Percentiles rank a stretch among this genome's conserved stretches.
phyloP scores from a whole-genome alignment of 164 flowering plant genomes.

The Stephania cephalantha region DNA sequence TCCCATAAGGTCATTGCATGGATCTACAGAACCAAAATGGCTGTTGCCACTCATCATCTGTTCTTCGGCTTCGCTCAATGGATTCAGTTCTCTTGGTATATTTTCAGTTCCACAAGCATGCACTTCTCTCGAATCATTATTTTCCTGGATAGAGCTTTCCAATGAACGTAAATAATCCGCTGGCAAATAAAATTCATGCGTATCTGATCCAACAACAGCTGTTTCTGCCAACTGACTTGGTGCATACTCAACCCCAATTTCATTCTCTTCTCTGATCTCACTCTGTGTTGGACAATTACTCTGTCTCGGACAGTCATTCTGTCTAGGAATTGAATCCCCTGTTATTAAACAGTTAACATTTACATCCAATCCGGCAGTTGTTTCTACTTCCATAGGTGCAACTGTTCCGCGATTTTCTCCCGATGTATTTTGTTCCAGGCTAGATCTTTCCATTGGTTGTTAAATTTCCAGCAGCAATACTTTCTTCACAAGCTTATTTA shows the following conservation, averaged over 20 bases:
- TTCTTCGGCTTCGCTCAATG: not conserved
- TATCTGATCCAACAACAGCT: not conserved
- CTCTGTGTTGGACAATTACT: slow-evolving; percentile 4
- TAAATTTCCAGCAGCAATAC: not conserved
- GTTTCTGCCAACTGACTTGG: slow-evolving; percentile 2
- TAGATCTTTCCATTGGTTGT: slow-evolving; percentile 4
- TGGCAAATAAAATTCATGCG: not conserved
- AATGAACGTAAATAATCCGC: not conserved
- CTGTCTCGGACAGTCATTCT: not conserved
- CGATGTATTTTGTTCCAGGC: not conserved
- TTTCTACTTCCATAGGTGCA: not conserved
- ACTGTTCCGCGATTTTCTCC: not conserved
- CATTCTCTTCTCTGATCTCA: slow-evolving; percentile 7
- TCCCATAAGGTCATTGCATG: slow-evolving; percentile 1
- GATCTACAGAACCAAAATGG: slow-evolving; percentile 5
- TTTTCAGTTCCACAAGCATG: not conserved
- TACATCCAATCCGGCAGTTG: not conserved
- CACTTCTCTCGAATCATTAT: not conserved
- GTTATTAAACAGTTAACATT: not conserved
- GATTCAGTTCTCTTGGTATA: not conserved
- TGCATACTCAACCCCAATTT: slow-evolving; percentile 7
- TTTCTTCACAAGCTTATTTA: not conserved
- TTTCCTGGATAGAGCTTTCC: not conserved
- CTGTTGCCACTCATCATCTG: not conserved
- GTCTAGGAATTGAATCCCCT: not conserved